Percentiles rank a stretch among this genome's conserved stretches.
These are phyloP conservation scores for Furcasterigmium furcatum DNA, from an alignment of 2,329 filamentous ascomycete genomes.

Conservation along the genomic window DNA sequence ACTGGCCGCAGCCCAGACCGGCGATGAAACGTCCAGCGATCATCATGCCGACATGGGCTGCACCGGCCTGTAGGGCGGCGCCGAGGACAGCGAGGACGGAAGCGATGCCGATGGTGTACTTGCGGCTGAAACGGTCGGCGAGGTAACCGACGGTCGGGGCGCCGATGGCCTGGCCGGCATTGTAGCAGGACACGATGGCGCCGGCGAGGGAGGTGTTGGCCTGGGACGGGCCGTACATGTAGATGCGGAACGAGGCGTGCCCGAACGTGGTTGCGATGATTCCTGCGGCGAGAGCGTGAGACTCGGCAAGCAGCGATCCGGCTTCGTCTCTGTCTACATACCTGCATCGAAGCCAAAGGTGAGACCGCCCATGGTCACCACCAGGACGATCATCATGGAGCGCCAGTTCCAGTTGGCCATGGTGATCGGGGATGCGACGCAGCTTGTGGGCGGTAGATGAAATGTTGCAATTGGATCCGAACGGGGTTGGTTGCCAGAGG, in stretches of 20 bases:
- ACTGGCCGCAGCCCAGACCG: constrained; percentile 14
- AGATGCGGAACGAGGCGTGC: constrained; percentile 24
- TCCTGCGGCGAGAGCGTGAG: constrained; percentile 18
- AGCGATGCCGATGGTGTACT: constrained; percentile 26
- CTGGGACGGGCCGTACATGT: constrained; percentile 22
- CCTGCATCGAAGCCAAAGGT: constrained; percentile 12
- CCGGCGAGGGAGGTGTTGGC: constrained; percentile 21
- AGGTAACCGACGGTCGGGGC: constrained; percentile 23
- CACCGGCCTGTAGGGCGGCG: constrained; percentile 16
- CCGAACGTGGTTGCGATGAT: constrained; percentile 28
- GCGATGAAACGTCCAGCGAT: constrained; percentile 21
- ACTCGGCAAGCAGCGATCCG: background rate
- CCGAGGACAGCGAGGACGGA: constrained; percentile 17
- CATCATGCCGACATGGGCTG: constrained; percentile 20
- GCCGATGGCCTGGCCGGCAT: constrained; percentile 25
- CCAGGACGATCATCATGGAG: too few species aligned
- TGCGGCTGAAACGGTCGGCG: constrained; percentile 28
- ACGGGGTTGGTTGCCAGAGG: too few species aligned
- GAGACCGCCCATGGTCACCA: constrained; percentile 16
- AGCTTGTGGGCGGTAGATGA: too few species aligned
- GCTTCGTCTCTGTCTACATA: background rate
- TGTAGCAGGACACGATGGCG: constrained; percentile 26
- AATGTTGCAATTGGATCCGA: too few species aligned
- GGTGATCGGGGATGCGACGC: too few species aligned
- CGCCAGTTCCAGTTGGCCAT: too few species aligned